Percentiles rank a stretch among this genome's conserved stretches.
Evolutionary conservation across 352 stramenopile species (phyloP).

Genomic region (Phytophthora niederhauseri): DNA sequence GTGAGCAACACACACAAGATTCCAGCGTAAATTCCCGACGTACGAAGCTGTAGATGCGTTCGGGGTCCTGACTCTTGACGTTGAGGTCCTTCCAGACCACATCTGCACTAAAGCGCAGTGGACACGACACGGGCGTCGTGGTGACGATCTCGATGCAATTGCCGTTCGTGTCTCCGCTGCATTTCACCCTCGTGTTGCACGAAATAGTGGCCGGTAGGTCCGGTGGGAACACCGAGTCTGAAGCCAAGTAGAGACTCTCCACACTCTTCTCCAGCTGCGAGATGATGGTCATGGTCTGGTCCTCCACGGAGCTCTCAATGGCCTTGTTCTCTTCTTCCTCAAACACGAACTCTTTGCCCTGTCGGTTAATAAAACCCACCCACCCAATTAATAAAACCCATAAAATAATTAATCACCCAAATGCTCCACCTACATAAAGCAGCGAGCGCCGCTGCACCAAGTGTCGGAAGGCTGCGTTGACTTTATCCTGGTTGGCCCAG

Average conservation of each 20-base stretch:
- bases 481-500: constrained; percentile 38
- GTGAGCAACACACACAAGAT: background rate
- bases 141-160: constrained; percentile 40
- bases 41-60: constrained; percentile 45
- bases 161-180: constrained; percentile 26
- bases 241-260: constrained; percentile 33
- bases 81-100: constrained; percentile 43
- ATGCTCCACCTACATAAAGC: constrained; percentile 26
- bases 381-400: constrained; percentile 19
- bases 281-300: constrained; percentile 37
- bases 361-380: constrained; percentile 1
- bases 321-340: constrained; percentile 23
- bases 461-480: constrained; percentile 35
- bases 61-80: constrained; percentile 36
- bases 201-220: constrained; percentile 33
- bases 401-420: background rate
- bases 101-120: constrained; percentile 20
- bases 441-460: constrained; percentile 33
- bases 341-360: constrained; percentile 37
- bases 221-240: constrained; percentile 36
- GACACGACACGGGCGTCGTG: constrained; percentile 34
- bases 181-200: constrained; percentile 35
- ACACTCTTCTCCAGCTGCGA: constrained; percentile 39
- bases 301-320: constrained; percentile 15
- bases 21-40: background rate